Conservation (phyloP, 1,284 basidiomycete species). For the Malassezia equina region DNA sequence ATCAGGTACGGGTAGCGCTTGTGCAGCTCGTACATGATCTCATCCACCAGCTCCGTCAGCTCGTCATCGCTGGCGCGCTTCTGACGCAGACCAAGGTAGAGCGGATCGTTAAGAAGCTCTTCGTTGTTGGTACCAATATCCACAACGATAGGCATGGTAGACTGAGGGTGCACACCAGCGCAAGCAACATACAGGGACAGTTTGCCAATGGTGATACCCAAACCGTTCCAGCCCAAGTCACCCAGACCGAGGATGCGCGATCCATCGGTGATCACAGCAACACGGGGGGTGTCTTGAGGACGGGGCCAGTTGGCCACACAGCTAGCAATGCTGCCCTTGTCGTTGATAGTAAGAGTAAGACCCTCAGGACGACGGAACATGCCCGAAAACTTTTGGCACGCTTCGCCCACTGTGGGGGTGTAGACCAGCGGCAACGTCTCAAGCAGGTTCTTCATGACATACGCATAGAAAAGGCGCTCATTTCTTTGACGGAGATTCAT, state of each 20-base stretch:
- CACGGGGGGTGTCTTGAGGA: slow-evolving; percentile 40
- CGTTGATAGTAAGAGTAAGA: slow-evolving; percentile 49
- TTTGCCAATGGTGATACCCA: slow-evolving; percentile 89
- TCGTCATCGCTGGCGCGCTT: slow-evolving; percentile 46
- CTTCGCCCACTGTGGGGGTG: slow-evolving; percentile 83
- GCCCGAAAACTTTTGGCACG: slow-evolving; percentile 61
- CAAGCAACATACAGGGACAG: slow-evolving; percentile 82
- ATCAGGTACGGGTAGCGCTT: slow-evolving; percentile 61
- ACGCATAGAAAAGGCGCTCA: slow-evolving; percentile 61
- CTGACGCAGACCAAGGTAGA: slow-evolving; percentile 67
- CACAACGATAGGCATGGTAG: slow-evolving; percentile 69
- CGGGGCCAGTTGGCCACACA: slow-evolving; percentile 69
- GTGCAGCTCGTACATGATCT: slow-evolving; percentile 66
- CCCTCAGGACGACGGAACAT: slow-evolving; percentile 69
- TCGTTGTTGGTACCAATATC: slow-evolving; percentile 72
- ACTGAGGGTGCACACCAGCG: slow-evolving; percentile 72
- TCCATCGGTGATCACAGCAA: slow-evolving; percentile 59
- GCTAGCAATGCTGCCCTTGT: slow-evolving; percentile 66
- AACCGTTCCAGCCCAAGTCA: slow-evolving; percentile 60
- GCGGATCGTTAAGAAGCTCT: slow-evolving; percentile 68
- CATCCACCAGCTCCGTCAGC: slow-evolving; percentile 67
- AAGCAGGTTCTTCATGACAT: slow-evolving; percentile 56
- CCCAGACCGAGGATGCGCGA: slow-evolving; percentile 86
- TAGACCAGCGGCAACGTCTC: slow-evolving; percentile 61
- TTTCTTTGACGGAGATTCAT: slow-evolving; percentile 63